phyloP scores from a whole-genome alignment of 75 land plant genomes.

The Larix kaempferi region DNA sequence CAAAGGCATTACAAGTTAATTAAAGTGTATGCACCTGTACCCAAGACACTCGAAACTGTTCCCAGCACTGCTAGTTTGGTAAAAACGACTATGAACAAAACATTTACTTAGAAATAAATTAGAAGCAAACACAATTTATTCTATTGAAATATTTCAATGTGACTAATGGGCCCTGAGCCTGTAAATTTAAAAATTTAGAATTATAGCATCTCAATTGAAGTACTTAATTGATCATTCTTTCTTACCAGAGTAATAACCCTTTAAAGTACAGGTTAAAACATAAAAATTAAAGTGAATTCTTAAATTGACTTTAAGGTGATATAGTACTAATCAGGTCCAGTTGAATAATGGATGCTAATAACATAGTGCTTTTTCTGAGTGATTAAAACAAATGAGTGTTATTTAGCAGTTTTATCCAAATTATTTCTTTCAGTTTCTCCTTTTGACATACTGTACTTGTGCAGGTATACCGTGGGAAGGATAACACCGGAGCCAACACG shows the following conservation, averaged over 20 bases:
- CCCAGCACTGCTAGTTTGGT: no score
- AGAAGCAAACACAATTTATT: no score
- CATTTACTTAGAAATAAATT: no score
- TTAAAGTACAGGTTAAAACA: background rate
- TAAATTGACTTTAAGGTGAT: background rate
- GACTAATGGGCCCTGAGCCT: no score
- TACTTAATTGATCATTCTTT: no score
- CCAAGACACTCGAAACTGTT: no score
- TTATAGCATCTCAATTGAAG: no score
- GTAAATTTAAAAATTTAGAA: no score
- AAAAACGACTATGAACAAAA: no score
- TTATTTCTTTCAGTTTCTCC: background rate
- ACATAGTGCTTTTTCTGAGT: background rate
- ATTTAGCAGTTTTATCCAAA: background rate
- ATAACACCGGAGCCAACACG: slow-evolving; percentile 43
- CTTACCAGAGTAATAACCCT: background rate
- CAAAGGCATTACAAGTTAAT: no score
- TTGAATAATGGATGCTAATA: background rate
- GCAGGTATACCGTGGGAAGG: slow-evolving; percentile 66
- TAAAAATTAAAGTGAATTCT: background rate
- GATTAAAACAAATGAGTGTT: background rate
- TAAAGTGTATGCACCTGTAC: no score
- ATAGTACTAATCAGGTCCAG: background rate
- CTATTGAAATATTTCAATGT: no score
- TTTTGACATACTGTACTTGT: background rate